Conservation (phyloP, 176 grass and related monocot genomes). For the Juncus effusus region DNA sequence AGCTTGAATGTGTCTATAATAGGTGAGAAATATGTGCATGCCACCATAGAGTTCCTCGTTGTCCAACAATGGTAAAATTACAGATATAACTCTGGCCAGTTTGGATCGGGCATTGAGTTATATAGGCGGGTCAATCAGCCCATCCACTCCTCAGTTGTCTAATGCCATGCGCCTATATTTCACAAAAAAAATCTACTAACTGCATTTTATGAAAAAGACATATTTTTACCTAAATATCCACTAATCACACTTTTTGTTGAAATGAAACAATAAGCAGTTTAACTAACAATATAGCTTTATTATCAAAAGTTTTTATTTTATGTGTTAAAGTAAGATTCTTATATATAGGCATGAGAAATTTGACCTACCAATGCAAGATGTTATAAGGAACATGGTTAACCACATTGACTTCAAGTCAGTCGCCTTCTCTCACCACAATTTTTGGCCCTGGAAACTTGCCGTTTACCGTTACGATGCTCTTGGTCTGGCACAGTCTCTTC, state of each 20-base stretch:
- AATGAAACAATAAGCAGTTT: neutral
- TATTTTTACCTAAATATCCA: neutral
- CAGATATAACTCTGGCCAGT: conserved; percentile 43
- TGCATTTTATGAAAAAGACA: neutral
- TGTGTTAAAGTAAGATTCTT: conserved; percentile 3
- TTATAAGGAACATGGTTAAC: conserved; percentile 51
- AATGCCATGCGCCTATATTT: conserved; percentile 62
- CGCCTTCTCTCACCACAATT: conserved; percentile 50
- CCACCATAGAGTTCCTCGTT: conserved; percentile 85
- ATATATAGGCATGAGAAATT: neutral
- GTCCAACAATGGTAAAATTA: conserved; percentile 43
- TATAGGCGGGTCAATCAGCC: conserved; percentile 65
- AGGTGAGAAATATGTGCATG: conserved; percentile 68
- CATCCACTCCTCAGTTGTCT: conserved; percentile 52
- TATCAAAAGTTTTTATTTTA: neutral
- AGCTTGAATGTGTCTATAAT: conserved; percentile 60
- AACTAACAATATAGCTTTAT: neutral
- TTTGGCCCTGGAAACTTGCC: conserved; percentile 49
- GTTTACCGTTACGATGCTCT: conserved; percentile 68
- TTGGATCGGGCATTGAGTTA: conserved; percentile 82
- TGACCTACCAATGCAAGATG: conserved; percentile 58
- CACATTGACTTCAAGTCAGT: conserved; percentile 41
- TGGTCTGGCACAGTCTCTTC: conserved; percentile 57
- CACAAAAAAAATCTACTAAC: neutral
- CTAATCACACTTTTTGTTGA: neutral